Percentiles rank a stretch among this genome's conserved stretches.
These are phyloP conservation scores for Dichotomopilus funicola DNA, from an alignment of 2,329 filamentous ascomycete species.

Conservation along the genomic window DNA sequence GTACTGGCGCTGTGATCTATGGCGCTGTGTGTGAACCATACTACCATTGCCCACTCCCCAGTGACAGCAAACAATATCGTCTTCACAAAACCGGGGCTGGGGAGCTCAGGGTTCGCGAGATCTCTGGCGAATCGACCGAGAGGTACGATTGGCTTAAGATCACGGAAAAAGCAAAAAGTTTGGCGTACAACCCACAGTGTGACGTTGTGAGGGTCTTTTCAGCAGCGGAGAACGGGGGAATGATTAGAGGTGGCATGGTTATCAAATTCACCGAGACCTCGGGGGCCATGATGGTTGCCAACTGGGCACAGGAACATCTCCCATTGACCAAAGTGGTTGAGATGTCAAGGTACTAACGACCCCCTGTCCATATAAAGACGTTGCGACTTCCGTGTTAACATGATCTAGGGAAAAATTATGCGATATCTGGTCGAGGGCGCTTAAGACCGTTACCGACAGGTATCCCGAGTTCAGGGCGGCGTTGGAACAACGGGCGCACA, in stretches of 20 bases:
- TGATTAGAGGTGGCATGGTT: constrained; percentile 10
- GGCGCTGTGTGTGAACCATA: constrained; percentile 13
- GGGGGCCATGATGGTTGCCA: constrained; percentile 11
- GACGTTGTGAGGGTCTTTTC: constrained; percentile 15
- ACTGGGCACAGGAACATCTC: constrained; percentile 7
- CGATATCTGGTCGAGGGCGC: no score
- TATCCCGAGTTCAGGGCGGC: no score
- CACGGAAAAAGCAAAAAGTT: constrained; percentile 1
- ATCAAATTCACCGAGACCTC: constrained; percentile 7
- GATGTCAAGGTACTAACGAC: no score
- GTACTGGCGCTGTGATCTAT: not conserved
- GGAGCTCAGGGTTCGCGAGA: constrained; percentile 14
- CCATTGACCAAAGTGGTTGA: no score
- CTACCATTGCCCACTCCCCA: no score
- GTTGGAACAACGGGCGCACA: no score
- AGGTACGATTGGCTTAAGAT: constrained; percentile 19
- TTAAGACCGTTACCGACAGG: no score
- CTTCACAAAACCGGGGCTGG: not conserved
- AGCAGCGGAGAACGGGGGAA: constrained; percentile 3
- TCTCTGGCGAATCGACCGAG: constrained; percentile 1
- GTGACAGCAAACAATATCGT: not conserved
- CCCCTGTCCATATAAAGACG: no score
- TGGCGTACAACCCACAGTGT: constrained; percentile 10
- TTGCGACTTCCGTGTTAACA: not conserved
- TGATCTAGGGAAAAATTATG: not conserved